Base-by-base conservation (phyloP, 2,329 filamentous ascomycete genomes). In the Periconia sp. region DNA sequence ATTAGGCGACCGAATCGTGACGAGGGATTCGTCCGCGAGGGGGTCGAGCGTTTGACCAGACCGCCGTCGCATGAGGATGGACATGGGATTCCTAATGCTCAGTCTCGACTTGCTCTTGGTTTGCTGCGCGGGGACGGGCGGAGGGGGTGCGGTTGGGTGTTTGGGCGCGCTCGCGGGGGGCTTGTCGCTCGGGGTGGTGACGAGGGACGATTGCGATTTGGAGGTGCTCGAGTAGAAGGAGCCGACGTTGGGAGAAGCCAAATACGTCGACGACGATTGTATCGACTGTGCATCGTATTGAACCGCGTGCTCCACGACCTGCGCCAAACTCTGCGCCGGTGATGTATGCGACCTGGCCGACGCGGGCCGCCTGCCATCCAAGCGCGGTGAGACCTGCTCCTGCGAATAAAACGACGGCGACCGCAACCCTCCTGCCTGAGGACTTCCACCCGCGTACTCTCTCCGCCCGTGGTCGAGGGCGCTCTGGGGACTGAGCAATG, bases 21-120 rank as follows among this genome's bases (percentile, higher is more conserved):
- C 76, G 7, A 79, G 78, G 17, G 77, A 72, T 43, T 84, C 81
- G 31, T 84, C 82, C 13, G 77, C 70, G 1, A 76, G 65, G 30
- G 70, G 66, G 31, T 77, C 77, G 15, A 79, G 62, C 1, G 78
- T 70, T 57, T 83, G 82, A 11, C 77, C 80, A 15, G 82, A 84
- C 53, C 82, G 77, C 45, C 84, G 77, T 20, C 83, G 77, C 59
- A 82, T 81, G 45, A 86, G 72, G 14, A 87, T 73, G 6, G 82
- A 79, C 79, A 86, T 84, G 10, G 84, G 84, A 60, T 86, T 87
- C 41, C 85, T 71, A 20, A 86, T 72, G 59, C 82, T 82, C 42
- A 82, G 69, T 66, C 79, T 79, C 41, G 80, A 79, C 63, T 81
- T 83, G 30, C 74, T 74, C 60, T 74, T 75, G 43, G 54, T 54